Percentiles rank a stretch among this genome's conserved stretches.
phyloP scores from a whole-genome alignment of 192 early-diverging fungal species.

The Backusella sp. region DNA sequence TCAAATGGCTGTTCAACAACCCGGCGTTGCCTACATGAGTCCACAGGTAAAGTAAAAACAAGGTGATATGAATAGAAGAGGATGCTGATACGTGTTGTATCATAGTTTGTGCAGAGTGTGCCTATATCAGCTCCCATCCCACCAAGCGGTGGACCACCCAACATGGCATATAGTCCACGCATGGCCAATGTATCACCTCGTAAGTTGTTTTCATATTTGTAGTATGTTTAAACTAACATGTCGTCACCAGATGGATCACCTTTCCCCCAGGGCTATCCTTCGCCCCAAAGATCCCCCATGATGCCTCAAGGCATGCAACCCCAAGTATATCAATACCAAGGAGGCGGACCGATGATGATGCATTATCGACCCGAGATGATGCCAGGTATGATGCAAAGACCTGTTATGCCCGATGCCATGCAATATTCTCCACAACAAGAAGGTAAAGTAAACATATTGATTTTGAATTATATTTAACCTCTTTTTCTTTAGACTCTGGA shows the following conservation, averaged over 20 bases:
- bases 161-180: conserved; percentile 44
- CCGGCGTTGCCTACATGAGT: conserved; percentile 43
- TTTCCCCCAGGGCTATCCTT: conserved; percentile 49
- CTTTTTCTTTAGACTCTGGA: conserved; percentile 4
- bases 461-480: too few species aligned
- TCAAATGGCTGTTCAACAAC: conserved; percentile 48
- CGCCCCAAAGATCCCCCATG: conserved; percentile 49
- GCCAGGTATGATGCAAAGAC: conserved; percentile 48
- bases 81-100: background rate
- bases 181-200: conserved; percentile 45
- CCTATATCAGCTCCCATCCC: conserved; percentile 40
- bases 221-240: too few species aligned
- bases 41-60: conserved; percentile 39
- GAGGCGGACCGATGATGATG: conserved; percentile 52
- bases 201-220: conserved; percentile 9
- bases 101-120: conserved; percentile 38
- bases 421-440: conserved; percentile 29
- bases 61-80: background rate
- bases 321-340: conserved; percentile 52
- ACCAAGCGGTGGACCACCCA: conserved; percentile 30
- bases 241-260: conserved; percentile 32
- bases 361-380: conserved; percentile 54
- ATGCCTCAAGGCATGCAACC: conserved; percentile 51
- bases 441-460: background rate
- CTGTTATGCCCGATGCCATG: conserved; percentile 45